Conservation (phyloP, 1,284 basidiomycete genomes). For the Agroathelia rolfsii region DNA sequence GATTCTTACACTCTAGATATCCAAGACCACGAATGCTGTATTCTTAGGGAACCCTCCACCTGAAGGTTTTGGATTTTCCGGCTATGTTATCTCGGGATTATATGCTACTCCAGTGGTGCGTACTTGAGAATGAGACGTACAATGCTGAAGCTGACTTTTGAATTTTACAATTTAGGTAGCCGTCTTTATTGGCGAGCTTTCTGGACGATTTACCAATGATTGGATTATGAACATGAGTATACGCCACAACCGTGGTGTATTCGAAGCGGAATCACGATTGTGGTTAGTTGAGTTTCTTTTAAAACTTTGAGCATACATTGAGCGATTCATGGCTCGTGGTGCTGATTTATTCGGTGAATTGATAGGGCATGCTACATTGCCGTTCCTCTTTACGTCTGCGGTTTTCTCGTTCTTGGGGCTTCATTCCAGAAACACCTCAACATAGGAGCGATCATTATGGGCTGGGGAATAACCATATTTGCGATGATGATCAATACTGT, state of each 20-base stretch:
- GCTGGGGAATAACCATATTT: slow-evolving; percentile 56
- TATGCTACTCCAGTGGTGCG: slow-evolving; percentile 59
- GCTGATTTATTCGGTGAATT: neutral
- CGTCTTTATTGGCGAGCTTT: slow-evolving; percentile 56
- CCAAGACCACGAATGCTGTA: slow-evolving; percentile 58
- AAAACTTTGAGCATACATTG: neutral
- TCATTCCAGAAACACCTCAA: slow-evolving; percentile 48
- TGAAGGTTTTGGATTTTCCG: slow-evolving; percentile 47
- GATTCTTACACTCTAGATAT: neutral
- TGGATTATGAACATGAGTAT: slow-evolving; percentile 52
- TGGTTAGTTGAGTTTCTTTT: slow-evolving; percentile 32
- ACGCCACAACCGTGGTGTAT: slow-evolving; percentile 54
- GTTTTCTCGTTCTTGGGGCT: slow-evolving; percentile 52
- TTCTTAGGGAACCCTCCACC: slow-evolving; percentile 52
- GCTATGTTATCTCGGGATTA: slow-evolving; percentile 40
- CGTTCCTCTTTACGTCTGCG: slow-evolving; percentile 51
- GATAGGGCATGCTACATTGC: slow-evolving; percentile 56
- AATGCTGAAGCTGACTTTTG: neutral
- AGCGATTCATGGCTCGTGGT: neutral
- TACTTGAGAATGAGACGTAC: slow-evolving; percentile 1
- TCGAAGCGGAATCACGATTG: slow-evolving; percentile 59
- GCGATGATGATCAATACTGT: slow-evolving; percentile 59
- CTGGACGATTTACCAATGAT: slow-evolving; percentile 60
- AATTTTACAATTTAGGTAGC: slow-evolving; percentile 31
- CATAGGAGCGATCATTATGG: slow-evolving; percentile 47